These are phyloP conservation scores for Alternaria viburni DNA, from an alignment of 2,329 filamentous ascomycete genomes.

Conservation along the genomic window DNA sequence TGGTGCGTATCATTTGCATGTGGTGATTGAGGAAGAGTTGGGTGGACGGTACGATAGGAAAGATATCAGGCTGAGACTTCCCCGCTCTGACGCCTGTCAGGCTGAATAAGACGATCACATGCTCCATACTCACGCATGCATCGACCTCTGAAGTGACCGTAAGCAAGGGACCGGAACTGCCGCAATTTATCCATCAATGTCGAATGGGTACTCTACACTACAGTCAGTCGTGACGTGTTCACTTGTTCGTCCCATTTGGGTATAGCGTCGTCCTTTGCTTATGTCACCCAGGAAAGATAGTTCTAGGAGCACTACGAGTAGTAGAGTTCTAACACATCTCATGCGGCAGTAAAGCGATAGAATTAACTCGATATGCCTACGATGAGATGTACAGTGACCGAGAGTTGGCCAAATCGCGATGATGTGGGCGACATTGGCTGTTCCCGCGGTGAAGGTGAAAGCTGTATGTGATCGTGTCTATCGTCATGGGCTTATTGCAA, in stretches of 20 bases:
- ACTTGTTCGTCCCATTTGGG: no score
- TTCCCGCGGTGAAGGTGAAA: neutral
- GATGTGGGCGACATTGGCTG: neutral
- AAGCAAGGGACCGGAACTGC: no score
- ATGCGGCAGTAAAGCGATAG: neutral
- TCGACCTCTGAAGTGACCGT: accelerated
- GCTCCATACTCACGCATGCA: neutral
- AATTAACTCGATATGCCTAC: no score
- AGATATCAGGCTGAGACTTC: neutral
- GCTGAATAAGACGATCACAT: neutral
- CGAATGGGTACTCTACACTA: no score
- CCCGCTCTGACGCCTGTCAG: neutral
- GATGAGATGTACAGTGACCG: accelerated
- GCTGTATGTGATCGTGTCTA: neutral
- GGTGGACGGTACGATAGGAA: neutral
- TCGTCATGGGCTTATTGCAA: neutral
- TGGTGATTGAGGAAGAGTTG: neutral
- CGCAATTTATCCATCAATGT: no score
- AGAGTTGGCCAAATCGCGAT: neutral
- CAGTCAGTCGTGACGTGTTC: no score
- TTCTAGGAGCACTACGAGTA: no score
- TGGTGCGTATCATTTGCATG: neutral
- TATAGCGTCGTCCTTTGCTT: no score
- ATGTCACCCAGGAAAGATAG: no score
- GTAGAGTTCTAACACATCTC: no score